phyloP scores from a whole-genome alignment of 2,329 filamentous ascomycete species.

The Fusarium mangiferae region DNA sequence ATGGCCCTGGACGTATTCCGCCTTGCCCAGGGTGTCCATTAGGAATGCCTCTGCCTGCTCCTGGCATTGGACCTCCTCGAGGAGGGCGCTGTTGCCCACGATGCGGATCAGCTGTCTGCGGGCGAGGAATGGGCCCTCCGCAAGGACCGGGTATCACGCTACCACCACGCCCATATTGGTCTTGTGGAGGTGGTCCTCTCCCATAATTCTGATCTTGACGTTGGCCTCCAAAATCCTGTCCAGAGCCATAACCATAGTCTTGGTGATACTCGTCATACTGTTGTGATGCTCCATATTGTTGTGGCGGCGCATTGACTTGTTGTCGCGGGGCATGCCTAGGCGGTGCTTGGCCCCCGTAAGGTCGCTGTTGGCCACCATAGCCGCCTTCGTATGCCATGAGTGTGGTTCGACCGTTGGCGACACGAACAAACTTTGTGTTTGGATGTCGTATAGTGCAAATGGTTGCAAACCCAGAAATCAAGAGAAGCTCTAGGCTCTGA shows the following conservation, averaged over 20 bases:
- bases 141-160: constrained; percentile 55
- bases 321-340: constrained; percentile 55
- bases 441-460: not conserved
- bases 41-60: constrained; percentile 41
- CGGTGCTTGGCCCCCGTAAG: constrained; percentile 59
- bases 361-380: constrained; percentile 57
- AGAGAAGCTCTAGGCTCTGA: not conserved
- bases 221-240: constrained; percentile 53
- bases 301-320: constrained; percentile 45
- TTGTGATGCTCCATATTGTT: constrained; percentile 51
- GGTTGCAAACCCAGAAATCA: not conserved
- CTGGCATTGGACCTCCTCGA: constrained; percentile 47
- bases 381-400: constrained; percentile 63
- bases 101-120: constrained; percentile 52
- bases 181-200: constrained; percentile 53
- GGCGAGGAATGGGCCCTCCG: constrained; percentile 57
- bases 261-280: constrained; percentile 60
- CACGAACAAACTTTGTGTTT: not conserved
- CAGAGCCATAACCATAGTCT: constrained; percentile 56
- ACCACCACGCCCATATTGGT: constrained; percentile 58
- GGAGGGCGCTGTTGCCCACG: constrained; percentile 53
- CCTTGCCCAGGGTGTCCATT: constrained; percentile 49
- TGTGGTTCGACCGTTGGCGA: constrained; percentile 5
- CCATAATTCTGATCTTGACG: constrained; percentile 59
- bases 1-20: constrained; percentile 54